Evolutionary conservation across 2,329 filamentous ascomycete species (phyloP).

Genomic region (Sarocladium kiliense): DNA sequence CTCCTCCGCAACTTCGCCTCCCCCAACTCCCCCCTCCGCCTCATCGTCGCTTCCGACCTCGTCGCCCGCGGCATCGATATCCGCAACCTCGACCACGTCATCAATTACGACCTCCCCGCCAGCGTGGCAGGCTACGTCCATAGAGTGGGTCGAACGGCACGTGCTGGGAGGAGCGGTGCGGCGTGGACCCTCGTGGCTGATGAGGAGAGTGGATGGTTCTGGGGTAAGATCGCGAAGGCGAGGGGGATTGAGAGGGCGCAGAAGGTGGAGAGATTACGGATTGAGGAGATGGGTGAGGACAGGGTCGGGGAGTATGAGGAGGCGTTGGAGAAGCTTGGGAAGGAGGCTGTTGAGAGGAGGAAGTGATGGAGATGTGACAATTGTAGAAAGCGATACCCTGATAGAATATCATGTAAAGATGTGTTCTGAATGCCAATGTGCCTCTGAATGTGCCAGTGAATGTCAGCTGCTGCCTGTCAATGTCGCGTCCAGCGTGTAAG

Average conservation of each 20-base stretch:
- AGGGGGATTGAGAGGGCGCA: constrained; percentile 38
- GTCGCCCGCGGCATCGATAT: constrained; percentile 87
- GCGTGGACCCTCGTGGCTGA: constrained; percentile 86
- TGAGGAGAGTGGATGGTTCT: constrained; percentile 86
- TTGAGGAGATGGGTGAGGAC: constrained; percentile 43
- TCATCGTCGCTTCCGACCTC: constrained; percentile 89
- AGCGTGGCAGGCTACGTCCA: constrained; percentile 83
- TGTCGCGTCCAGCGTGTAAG: too few species aligned
- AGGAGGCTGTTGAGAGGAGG: constrained; percentile 44
- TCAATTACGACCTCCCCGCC: constrained; percentile 89
- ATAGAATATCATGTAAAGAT: neutral
- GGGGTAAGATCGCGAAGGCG: constrained; percentile 68
- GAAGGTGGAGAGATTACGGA: constrained; percentile 42
- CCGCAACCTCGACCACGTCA: constrained; percentile 70
- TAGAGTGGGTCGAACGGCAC: constrained; percentile 83
- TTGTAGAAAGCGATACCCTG: neutral
- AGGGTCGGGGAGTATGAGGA: constrained; percentile 43
- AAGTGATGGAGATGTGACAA: constrained; percentile 11
- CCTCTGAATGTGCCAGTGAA: too few species aligned
- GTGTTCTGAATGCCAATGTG: too few species aligned
- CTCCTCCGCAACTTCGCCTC: constrained; percentile 63
- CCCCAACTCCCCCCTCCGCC: constrained; percentile 57
- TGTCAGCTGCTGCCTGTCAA: too few species aligned
- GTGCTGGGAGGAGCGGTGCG: constrained; percentile 68
- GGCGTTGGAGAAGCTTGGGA: constrained; percentile 57